Evolutionary conservation across 2,329 filamentous ascomycete species (phyloP), one percentile per base, ranked within the genome.

Genomic region (Aspergillus thermomutatus): DNA sequence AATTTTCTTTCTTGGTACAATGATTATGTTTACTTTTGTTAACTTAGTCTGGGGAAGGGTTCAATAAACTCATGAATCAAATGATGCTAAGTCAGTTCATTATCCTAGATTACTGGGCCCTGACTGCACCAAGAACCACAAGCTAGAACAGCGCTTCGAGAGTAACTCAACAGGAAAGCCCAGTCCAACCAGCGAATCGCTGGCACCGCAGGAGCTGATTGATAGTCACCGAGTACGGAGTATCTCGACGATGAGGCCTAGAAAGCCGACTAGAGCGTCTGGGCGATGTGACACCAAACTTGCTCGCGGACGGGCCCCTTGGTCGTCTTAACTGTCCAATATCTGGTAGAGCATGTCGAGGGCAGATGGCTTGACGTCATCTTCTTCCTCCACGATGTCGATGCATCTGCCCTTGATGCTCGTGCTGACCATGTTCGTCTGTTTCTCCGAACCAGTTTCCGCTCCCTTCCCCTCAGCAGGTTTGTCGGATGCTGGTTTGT

Each of bases 331-430:
- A 17, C 50, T 9, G 23, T 60, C 59, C 2, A 69, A 61, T 46
- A 72, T 21, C 34, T 60, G 28, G 8, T 58, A 59, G 8, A 70
- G 58, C 26, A 52, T 59, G 47, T 72, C 67, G n/a, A 71, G 53
- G 11, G 68, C 65, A 21, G 56, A 64, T 5, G 65, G 63, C 49
- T 68, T 64, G 31, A 67, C 9, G 43, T 62, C 62, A 5, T 52
- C 58, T 50, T 68, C 60, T 21, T 61, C 53, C 51, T 70, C 67
- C 11, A 69, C 54, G 6, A 69, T 62, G 8, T 69, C 56, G 21
- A 60, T 25, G 50, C 31, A 43, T 14, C 41, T 45, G 11, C 45
- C 23, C 25, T 45, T 55, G 25, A 56, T 46, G 27, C 41, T 46
- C 54, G 50, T 5, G 46, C 31, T 37, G 31, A 37, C 31, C 14